phyloP scores from a whole-genome alignment of 179 eudicot genomes.

The Beta macrorhiza region DNA sequence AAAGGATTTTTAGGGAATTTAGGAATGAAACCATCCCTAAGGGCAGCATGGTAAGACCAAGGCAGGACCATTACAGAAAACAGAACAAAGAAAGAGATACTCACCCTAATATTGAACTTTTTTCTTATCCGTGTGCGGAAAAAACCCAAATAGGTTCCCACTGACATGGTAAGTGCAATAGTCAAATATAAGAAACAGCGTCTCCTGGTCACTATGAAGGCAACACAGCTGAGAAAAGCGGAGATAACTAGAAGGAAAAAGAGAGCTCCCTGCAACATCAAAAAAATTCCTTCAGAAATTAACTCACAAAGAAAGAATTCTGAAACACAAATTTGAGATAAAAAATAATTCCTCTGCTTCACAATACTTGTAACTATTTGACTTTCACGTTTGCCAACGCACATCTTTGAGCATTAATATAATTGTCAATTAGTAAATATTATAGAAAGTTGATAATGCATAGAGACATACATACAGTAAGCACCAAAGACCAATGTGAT shows the following conservation, averaged over 20 bases:
- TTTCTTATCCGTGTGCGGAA: conserved; percentile 65
- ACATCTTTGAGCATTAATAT: too few species aligned
- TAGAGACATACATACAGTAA: neutral
- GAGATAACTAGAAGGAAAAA: conserved; percentile 45
- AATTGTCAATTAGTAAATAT: too few species aligned
- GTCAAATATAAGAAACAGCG: conserved; percentile 62
- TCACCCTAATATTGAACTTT: conserved; percentile 79
- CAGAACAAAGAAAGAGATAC: conserved; percentile 18
- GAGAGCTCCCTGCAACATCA: conserved; percentile 56
- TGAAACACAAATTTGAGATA: neutral
- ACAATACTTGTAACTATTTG: too few species aligned
- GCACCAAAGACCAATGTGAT: neutral
- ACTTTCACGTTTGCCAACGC: too few species aligned
- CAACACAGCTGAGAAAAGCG: conserved; percentile 49
- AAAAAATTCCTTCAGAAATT: conserved; percentile 2
- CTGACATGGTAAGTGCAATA: conserved; percentile 49
- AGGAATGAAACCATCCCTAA: neutral
- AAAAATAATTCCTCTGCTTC: too few species aligned
- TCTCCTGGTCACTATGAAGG: conserved; percentile 50
- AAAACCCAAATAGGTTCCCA: conserved; percentile 70
- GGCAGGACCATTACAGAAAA: neutral
- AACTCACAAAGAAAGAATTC: neutral
- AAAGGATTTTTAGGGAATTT: neutral
- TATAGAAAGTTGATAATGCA: too few species aligned
- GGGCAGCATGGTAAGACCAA: neutral